Base-by-base conservation (phyloP, 305 asterid genomes). In the Ajuga reptans region DNA sequence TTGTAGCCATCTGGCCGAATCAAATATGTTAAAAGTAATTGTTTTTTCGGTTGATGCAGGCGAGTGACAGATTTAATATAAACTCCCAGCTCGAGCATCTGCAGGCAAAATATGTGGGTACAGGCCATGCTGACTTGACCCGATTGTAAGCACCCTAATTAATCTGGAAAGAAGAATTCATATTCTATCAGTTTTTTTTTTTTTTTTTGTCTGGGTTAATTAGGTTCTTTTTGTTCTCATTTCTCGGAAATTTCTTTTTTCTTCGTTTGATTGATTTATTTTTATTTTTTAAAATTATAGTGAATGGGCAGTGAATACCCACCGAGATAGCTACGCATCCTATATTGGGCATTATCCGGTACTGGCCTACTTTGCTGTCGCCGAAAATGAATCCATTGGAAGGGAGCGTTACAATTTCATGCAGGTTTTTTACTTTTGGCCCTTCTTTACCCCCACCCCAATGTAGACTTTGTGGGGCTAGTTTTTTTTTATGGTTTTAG, bases 11-110 rank as follows among this genome's bases (percentile, higher is more conserved):
- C 36, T 31, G 36, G 3, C 4, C 36, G 36, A 31, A 31, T 3
- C 36, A 31, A 31, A 31, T 31, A 1, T 31, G 36, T 31, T 31
- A 3, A 3, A n/a, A 31, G 36, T 31, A 5, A 31, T 3, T 31
- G 36, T 31, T 5, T 27, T 27, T 27, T 1, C 6, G 36, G 36
- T 31, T 31, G 66, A 29, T 80, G 87, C 86, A 90, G 96, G 99
- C 99, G 36, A 93, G 99, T 76, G 99, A 93, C 70, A 86, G 97
- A 83, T 93, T 93, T 76, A 91, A 93, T 66, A 93, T 93, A 62
- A 93, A 93, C 86, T 93, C 97, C 52, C 99, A 93, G 87, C 94
- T 91, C 78, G 97, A 93, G 87, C 99, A 91, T 74, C 76, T 93
- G 75, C 99, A 93, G 83, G 99, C 99, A 64, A 93, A 89, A 51